phyloP scores from a whole-genome alignment of 1,284 basidiomycete species.

The Malassezia vespertilionis region DNA sequence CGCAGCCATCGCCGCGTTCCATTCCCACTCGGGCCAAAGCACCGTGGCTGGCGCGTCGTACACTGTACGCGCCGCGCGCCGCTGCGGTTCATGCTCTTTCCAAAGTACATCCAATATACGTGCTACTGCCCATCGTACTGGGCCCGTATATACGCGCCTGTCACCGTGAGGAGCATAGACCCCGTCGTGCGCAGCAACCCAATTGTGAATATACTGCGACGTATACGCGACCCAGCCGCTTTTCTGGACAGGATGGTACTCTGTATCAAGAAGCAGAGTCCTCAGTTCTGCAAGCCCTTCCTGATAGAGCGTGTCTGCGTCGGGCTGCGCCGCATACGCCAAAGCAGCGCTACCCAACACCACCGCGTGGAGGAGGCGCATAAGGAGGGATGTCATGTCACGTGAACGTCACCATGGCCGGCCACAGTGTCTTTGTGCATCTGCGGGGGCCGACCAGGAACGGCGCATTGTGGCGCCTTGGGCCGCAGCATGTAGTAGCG shows the following conservation, averaged over 20 bases:
- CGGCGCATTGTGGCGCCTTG: constrained; percentile 5
- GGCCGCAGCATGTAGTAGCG: constrained; percentile 10
- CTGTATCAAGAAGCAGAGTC: not conserved
- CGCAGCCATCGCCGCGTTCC: not conserved
- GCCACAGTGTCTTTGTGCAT: constrained; percentile 9
- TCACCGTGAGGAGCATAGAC: not conserved
- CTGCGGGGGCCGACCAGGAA: constrained; percentile 9
- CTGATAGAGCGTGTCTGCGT: not conserved
- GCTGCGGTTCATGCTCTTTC: not conserved
- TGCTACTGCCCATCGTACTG: not conserved
- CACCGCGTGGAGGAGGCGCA: not conserved
- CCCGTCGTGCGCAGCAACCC: not conserved
- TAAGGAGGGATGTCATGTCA: not conserved
- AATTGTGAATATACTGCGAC: not conserved
- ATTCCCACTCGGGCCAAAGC: constrained; percentile 13
- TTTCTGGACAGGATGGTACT: not conserved
- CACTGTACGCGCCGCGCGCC: constrained; percentile 2
- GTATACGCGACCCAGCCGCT: not conserved
- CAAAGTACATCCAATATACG: not conserved
- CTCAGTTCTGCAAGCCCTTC: not conserved
- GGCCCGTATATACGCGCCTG: constrained; percentile 1
- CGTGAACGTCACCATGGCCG: not conserved
- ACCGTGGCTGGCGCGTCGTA: constrained; percentile 2
- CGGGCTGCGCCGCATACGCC: not conserved
- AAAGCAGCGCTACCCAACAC: not conserved